Evolutionary conservation across 768 basidiomycete genomes (phyloP).

Genomic region (Termitomyces sp.): DNA sequence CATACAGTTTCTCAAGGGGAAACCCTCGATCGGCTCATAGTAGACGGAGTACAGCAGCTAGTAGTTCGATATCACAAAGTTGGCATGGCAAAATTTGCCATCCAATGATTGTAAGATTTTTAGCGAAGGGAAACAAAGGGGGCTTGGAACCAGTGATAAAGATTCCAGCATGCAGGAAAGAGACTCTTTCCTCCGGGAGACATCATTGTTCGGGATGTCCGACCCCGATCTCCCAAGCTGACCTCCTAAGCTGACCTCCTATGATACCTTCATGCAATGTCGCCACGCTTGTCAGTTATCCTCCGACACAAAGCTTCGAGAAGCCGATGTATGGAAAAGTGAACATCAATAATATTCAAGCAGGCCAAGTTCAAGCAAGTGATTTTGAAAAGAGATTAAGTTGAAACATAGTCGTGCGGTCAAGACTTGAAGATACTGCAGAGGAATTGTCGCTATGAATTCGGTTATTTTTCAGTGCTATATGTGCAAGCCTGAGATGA

Average conservation of each 20-base stretch:
- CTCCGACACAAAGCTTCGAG: not conserved
- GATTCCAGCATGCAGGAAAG: too few relatives aligned
- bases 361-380: not conserved
- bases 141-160: not conserved
- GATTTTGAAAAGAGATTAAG: too few relatives aligned
- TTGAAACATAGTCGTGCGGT: too few relatives aligned
- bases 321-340: not conserved
- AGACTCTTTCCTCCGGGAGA: too few relatives aligned
- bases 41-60: not conserved
- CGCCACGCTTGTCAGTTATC: not conserved
- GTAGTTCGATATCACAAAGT: not conserved
- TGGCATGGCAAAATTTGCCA: too few relatives aligned
- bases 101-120: too few relatives aligned
- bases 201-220: too few relatives aligned
- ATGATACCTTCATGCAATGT: not conserved
- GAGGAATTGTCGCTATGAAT: too few relatives aligned
- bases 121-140: not conserved
- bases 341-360: not conserved
- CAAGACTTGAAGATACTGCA: not conserved
- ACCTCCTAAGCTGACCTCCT: too few relatives aligned
- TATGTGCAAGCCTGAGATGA: too few relatives aligned
- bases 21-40: not conserved
- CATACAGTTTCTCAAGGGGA: not conserved
- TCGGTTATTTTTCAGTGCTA: too few relatives aligned
- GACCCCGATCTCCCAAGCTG: accelerated